Percentiles rank a stretch among this genome's conserved stretches.
These are phyloP conservation scores for Pyrus hybrid DNA, from an alignment of 331 rosid genomes.

Conservation along the genomic window DNA sequence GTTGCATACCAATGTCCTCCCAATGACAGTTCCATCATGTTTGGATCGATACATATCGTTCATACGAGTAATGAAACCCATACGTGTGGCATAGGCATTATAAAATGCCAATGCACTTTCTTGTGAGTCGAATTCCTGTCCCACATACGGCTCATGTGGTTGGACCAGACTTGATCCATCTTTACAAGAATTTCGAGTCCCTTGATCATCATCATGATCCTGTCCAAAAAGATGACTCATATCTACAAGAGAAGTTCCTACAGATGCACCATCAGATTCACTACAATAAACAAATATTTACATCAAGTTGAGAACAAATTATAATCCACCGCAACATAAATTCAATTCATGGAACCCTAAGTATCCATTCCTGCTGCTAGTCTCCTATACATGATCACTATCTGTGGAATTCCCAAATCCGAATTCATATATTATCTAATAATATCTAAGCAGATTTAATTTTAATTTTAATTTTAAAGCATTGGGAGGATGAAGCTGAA, in stretches of 20 bases:
- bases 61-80: conserved; percentile 31
- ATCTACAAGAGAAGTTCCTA: conserved; percentile 4
- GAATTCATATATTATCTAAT: neutral
- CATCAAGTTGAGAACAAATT: neutral
- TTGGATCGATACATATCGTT: conserved; percentile 26
- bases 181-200: neutral
- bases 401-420: neutral
- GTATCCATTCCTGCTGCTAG: neutral
- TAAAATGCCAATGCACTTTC: conserved; percentile 64
- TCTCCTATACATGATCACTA: neutral
- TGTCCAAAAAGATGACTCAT: conserved; percentile 2
- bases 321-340: conserved; percentile 24
- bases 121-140: conserved; percentile 69
- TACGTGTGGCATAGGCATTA: conserved; percentile 51
- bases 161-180: conserved; percentile 6
- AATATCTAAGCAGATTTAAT: neutral
- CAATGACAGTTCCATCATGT: conserved; percentile 19
- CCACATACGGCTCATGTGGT: conserved; percentile 34
- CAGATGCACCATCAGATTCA: neutral
- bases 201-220: neutral
- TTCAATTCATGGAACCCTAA: neutral
- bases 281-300: neutral
- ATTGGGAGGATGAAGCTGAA: neutral
- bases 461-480: neutral
- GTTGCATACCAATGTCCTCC: conserved; percentile 32